phyloP scores from a whole-genome alignment of 192 early-diverging fungal species.

The Backusella psychrophila region DNA sequence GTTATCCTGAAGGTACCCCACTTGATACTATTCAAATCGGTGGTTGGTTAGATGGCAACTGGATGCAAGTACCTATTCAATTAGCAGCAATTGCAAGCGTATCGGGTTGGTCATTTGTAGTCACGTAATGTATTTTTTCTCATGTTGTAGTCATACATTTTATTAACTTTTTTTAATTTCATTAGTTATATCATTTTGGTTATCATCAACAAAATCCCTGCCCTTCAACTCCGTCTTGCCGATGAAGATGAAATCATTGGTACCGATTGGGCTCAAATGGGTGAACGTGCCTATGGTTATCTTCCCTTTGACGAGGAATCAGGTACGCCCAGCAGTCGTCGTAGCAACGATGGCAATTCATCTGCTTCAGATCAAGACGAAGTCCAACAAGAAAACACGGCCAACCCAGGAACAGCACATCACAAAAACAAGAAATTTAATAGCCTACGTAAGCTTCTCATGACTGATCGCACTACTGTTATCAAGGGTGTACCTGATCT shows the following conservation, averaged over 20 bases:
- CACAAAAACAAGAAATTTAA: background rate
- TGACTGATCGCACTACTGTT: background rate
- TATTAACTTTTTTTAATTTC: background rate
- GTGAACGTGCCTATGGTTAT: slow-evolving; percentile 68
- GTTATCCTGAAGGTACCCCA: slow-evolving; percentile 43
- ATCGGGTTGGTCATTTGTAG: slow-evolving; percentile 72
- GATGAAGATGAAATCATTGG: slow-evolving; percentile 74
- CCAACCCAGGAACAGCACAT: background rate
- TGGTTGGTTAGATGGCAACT: slow-evolving; percentile 82
- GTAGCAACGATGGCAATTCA: background rate
- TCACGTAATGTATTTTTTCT: slow-evolving; percentile 43
- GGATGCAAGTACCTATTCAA: slow-evolving; percentile 78
- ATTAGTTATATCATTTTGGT: slow-evolving; percentile 57
- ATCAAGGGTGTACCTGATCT: slow-evolving; percentile 31
- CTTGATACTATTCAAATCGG: slow-evolving; percentile 53
- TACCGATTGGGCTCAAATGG: slow-evolving; percentile 82
- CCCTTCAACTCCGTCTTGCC: slow-evolving; percentile 71
- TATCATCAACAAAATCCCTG: slow-evolving; percentile 72
- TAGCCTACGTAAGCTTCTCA: background rate
- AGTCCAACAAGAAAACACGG: background rate
- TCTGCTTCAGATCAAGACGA: background rate
- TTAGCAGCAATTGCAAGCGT: slow-evolving; percentile 68
- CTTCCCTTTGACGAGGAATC: slow-evolving; percentile 25
- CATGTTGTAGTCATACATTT: background rate
- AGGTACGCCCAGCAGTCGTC: background rate